phyloP scores from a whole-genome alignment of 2,329 filamentous ascomycete genomes.

The Cladosporium austrohemisphaericum region DNA sequence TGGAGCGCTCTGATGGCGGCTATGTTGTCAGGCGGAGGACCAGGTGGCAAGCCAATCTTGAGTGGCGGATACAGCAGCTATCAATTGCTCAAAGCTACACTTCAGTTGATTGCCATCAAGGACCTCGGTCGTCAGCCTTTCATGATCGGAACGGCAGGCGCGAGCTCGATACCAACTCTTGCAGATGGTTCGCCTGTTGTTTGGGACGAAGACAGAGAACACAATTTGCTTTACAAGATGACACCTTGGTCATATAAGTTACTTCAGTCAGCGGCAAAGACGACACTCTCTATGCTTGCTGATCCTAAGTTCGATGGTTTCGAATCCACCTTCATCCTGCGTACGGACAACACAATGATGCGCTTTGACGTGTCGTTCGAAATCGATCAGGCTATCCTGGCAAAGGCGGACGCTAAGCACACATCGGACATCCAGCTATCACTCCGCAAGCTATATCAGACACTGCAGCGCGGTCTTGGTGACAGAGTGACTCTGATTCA shows the following conservation, averaged over 20 bases:
- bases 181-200: constrained; percentile 60
- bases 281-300: constrained; percentile 70
- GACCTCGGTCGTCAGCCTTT: constrained; percentile 64
- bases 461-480: constrained; percentile 67
- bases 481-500: constrained; percentile 69
- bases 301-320: constrained; percentile 76
- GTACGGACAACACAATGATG: constrained; percentile 49
- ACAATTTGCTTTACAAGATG: constrained; percentile 92
- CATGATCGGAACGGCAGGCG: constrained; percentile 41
- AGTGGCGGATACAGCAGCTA: constrained; percentile 82
- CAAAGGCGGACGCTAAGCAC: constrained; percentile 19
- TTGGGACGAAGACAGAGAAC: constrained; percentile 68
- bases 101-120: constrained; percentile 78
- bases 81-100: constrained; percentile 86
- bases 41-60: constrained; percentile 66
- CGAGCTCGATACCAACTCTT: constrained; percentile 27
- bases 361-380: constrained; percentile 54
- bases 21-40: constrained; percentile 72
- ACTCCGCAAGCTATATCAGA: constrained; percentile 55
- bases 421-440: constrained; percentile 29
- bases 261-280: constrained; percentile 69
- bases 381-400: constrained; percentile 35
- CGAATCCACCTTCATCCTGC: constrained; percentile 73
- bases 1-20: constrained; percentile 79
- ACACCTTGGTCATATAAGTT: constrained; percentile 73